Conservation (phyloP, 1,284 basidiomycete species). For the Pseudozyma sp. region DNA sequence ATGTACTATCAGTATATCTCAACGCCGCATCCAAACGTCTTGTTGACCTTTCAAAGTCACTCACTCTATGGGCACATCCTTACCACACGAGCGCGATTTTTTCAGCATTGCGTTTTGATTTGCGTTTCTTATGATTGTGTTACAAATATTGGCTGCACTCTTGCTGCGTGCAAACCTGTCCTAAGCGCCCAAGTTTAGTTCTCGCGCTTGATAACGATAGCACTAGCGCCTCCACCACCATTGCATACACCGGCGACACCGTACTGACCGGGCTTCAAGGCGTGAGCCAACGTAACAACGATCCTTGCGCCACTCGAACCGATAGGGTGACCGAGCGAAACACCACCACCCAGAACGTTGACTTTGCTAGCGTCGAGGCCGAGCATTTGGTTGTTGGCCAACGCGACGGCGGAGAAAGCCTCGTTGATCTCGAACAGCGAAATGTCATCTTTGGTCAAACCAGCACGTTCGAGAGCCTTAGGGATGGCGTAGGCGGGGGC, state of each 20-base stretch:
- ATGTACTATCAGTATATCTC: neutral
- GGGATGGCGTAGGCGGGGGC: conserved; percentile 94
- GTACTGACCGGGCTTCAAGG: conserved; percentile 92
- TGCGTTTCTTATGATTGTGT: conserved; percentile 4
- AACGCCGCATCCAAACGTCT: neutral
- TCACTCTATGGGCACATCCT: no score
- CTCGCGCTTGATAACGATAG: conserved; percentile 60
- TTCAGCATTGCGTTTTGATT: neutral
- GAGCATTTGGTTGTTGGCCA: conserved; percentile 68
- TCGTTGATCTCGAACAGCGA: conserved; percentile 95
- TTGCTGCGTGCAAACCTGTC: neutral
- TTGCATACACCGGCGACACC: conserved; percentile 98
- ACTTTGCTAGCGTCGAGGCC: conserved; percentile 81
- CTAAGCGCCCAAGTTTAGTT: conserved; percentile 14
- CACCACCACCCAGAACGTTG: conserved; percentile 83
- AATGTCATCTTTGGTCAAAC: conserved; percentile 85
- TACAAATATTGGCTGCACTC: neutral
- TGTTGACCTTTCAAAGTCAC: no score
- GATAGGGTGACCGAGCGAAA: conserved; percentile 74
- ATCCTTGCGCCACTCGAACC: conserved; percentile 96
- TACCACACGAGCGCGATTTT: no score
- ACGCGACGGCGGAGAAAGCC: conserved; percentile 70
- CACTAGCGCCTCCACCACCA: conserved; percentile 65
- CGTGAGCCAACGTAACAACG: conserved; percentile 91
- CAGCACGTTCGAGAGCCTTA: conserved; percentile 86